Evolutionary conservation across 495 filamentous ascomycete genomes (phyloP).

Genomic region (Penicillium lagena): DNA sequence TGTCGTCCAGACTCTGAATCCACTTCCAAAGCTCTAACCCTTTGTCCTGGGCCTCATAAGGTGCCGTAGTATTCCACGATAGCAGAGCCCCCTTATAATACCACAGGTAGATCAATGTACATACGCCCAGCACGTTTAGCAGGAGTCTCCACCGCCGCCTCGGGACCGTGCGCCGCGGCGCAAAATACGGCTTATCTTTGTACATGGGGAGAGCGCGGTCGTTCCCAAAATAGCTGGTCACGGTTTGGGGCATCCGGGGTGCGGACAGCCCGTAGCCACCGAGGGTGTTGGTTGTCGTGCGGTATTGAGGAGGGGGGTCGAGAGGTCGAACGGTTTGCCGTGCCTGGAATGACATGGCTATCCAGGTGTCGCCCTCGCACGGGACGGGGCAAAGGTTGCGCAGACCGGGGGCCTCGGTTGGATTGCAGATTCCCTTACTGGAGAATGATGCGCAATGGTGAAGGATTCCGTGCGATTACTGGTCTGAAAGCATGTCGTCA

Average conservation of each 20-base stretch:
- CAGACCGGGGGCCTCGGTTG: too few species aligned
- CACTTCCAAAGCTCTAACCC: slow-evolving; percentile 37
- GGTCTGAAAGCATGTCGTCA: too few species aligned
- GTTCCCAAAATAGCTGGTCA: slow-evolving; percentile 47
- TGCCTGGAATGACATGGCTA: slow-evolving; percentile 15
- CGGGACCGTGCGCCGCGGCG: slow-evolving; percentile 36
- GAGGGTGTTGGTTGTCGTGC: slow-evolving; percentile 42
- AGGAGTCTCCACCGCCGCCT: slow-evolving; percentile 22
- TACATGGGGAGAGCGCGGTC: slow-evolving; percentile 81
- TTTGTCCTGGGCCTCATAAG: slow-evolving; percentile 6
- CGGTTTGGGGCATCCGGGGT: slow-evolving; percentile 20
- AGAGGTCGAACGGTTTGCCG: slow-evolving; percentile 3
- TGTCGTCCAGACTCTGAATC: slow-evolving; percentile 29
- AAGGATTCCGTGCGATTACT: too few species aligned
- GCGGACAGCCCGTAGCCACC: slow-evolving; percentile 33
- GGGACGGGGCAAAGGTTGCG: too few species aligned
- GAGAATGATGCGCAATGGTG: too few species aligned
- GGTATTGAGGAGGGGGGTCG: neutral
- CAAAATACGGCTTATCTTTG: slow-evolving; percentile 90
- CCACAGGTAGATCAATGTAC: slow-evolving; percentile 40
- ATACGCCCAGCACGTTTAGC: slow-evolving; percentile 13
- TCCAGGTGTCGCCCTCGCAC: neutral
- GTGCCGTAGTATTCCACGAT: slow-evolving; percentile 3
- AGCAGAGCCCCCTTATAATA: slow-evolving; percentile 30
- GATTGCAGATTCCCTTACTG: too few species aligned